Base-by-base conservation (phyloP, 139 green algal species). In the Chlorella vulgaris region DNA sequence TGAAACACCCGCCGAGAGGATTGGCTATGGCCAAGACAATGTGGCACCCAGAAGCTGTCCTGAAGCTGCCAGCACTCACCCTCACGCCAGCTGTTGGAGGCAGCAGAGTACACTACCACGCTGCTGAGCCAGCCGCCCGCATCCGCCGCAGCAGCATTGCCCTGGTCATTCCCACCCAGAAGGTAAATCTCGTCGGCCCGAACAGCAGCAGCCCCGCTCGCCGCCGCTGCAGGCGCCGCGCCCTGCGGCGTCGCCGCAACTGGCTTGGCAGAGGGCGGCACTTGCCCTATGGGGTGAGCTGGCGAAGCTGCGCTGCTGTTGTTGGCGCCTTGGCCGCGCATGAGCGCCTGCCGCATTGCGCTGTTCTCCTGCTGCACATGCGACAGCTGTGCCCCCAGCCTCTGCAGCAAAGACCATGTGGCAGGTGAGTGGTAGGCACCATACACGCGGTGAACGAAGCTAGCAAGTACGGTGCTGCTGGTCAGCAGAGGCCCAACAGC, bases 101-200 rank as follows among this genome's bases (percentile, higher is more conserved):
- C 31, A 0, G 85, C 76, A 1, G 31, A 47, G 75, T 70, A 88
- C 18, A 87, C 39, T 10, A 85, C 66, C 36, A 86, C 68, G 22
- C 50, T 36, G 18, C 69, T 58, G 24, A 87, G 67, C 81, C 83
- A 90, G n/a, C 63, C 31, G 31, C 24, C 35, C 2, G 78, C 51
- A 5, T 65, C 43, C 3, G 65, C 65, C 29, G 40, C 70, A 24
- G 40, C 70, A 19, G 43, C 47, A 18, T 36, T 47, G 18, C 10
- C 21, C 31, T 65, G 15, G 47, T 35, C 36, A 66, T 85, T 86
- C 35, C 84, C 84, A 22, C 80, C 86, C 31, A 86, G 47, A 36
- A 88, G 36, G 66, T 74, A 87, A 21, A 88, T 38, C 38, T 87
- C 81, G 63, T 86, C 80, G 0, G 50, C 4, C 40, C 80, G 4